Base-by-base conservation (phyloP, 352 stramenopile genomes). In the Globisporangium camurandrum region DNA sequence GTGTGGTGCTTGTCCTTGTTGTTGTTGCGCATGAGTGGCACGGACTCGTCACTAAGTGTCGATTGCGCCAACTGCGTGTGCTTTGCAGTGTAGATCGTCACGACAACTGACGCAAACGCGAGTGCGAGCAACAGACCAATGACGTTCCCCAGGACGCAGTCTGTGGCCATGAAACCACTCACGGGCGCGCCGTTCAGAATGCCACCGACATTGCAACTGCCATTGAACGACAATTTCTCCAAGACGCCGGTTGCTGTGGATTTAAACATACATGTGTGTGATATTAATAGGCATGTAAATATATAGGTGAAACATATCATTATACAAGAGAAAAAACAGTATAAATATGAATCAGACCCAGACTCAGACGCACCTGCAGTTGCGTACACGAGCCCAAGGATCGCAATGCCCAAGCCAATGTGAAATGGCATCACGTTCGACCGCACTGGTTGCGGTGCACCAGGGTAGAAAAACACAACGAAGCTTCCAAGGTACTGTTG, bases 151-250 rank as follows among this genome's bases (percentile, higher is more conserved):
- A 91, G 46, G 50, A 85, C 61, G 38, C 83, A 94, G 53, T 91
- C 80, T 0, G 56, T 36, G 2, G 83, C 65, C 77, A 90, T 86
- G 59, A 70, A 86, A 2, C 75, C 80, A n/a, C 64, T 64, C n/a
- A 91, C 72, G n/a, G 58, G 46, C 20, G 67, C 34, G 38, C 77
- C 82, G 34, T 93, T 63, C 20, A 89, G 55, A 31, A 67, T 63
- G 7, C 82, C 82, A 31, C 54, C 75, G 26, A 93, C 61, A 54
- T 95, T 93, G 69, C 84, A 95, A 49, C 78, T 91, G 9, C 55
- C 71, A 42, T 92, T 89, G 57, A 95, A 95, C 46, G 70, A 72
- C 37, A 95, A 72, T 54, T 93, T 93, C 62, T 95, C 75, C 17
- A 92, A 37, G 12, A 93, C 71, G 2, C 84, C 82, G 0, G 66